Evolutionary conservation across 768 basidiomycete species (phyloP), one percentile per base, ranked within the genome.

Genomic region (Mycena metata): DNA sequence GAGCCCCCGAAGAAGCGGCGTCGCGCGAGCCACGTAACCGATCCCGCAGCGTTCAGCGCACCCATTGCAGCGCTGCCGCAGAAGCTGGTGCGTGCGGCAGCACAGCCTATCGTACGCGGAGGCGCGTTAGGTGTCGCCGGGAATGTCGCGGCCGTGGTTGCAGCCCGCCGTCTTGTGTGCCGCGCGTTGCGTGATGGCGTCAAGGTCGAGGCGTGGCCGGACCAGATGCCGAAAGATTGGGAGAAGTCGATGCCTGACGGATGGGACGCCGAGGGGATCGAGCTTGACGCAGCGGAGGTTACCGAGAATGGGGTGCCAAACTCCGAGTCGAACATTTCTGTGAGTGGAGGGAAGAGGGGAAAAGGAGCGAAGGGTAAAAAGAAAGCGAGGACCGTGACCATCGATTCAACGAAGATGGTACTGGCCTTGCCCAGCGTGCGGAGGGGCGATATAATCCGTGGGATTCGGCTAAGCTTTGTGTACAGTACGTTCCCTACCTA

Each of bases 41-140:
- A 59, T 50, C 54, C 56, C 24, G 6, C 24, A 16, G 39, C 51
- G 58, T 13, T 60, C 43, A 43, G 67, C 33, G 42, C 59, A 13
- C 58, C 60, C 5, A 72, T 79, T 12, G 52, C 64, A 7, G 26
- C 56, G 11, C 74, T 88, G 1, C 88, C 87, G 0, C 24, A 64
- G 0, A 72, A 76, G 2, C 76, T 90, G 19, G 64, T 90, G 10
- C 62, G 63, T 0, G 68, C 84, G 2, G 89, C 89, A 0, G 74
- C 81, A 30, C 89, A 89, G 71, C 89, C 84, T 0, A 87, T 90
- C 45, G 77, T 88, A 10, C 82, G 84, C 23, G 89, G 89, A 0
- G 77, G 69, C 0, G 73, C 76, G 5, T 83, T 80, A 60, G 86
- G 88, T 0, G 69, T 89, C 0, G 80, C 83, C 1, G 89, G 89